Evolutionary conservation across 2,329 filamentous ascomycete genomes (phyloP), one percentile per base, ranked within the genome.

Genomic region (Emydomyces testavorans): DNA sequence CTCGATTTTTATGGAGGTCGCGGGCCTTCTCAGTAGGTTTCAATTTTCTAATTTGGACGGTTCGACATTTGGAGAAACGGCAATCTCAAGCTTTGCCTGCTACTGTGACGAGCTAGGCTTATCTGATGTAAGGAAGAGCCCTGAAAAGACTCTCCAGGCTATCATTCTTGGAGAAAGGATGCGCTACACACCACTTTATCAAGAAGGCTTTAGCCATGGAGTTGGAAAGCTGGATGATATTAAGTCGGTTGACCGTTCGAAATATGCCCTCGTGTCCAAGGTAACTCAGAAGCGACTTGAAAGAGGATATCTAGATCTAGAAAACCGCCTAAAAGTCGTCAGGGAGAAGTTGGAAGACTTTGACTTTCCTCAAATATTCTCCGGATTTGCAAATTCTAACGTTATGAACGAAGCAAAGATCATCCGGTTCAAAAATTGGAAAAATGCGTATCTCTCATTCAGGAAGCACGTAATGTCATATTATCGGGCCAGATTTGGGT

Each of bases 161-260:
- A 75, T 96, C 39, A 76, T 96, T n/a, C 71, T 98, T 8, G 89
- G 85, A 48, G 90, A 98, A 67, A 78, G 78, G 31, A 85, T 96
- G 80, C 81, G 82, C 50, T 94, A 78, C 40, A 78, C 82, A 58
- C 75, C 81, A 6, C 74, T 98, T 2, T 96, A 94, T 66, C 86
- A 85, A 50, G 88, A 95, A 64, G 87, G 86, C 0, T 96, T 95
- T 59, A 80, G 88, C 4, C 92, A 96, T 63, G 87, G 82, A 0
- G 87, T 85, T 7, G 92, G 90, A 42, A 93, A 92, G 65, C 86
- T 76, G 53, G 73, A 90, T 50, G 77, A 85, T 16, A 74, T 87
- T 26, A 78, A 88, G 50, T 74, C 80, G 47, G 67, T 88, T 39
- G 76, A 79, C 36, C 80, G 79, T 42, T 77, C 80, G 0, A 77